Evolutionary conservation across 2,329 filamentous ascomycete genomes (phyloP), one percentile per base, ranked within the genome.

Genomic region (Intubia oerlemansii): DNA sequence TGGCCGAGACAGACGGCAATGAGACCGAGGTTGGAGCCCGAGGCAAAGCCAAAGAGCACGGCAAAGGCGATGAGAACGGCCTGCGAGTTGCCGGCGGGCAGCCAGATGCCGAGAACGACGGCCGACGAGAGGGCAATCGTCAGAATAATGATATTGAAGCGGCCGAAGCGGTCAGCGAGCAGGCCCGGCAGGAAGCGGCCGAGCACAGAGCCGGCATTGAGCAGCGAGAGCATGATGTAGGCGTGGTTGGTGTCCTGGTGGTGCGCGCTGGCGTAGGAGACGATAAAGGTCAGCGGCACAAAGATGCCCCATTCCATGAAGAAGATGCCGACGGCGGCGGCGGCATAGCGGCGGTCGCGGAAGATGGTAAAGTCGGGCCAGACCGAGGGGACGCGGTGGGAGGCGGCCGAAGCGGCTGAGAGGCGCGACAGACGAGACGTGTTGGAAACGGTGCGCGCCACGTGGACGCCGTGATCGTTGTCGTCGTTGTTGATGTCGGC

Each of bases 1-100:
- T 88, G 79, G 2, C 78, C 77, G 1, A 90, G 61, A 38, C 79
- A 88, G 0, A 90, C 79, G 0, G 81, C 80, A 0, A 76, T 74
- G 16, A 91, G 47, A 0, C 67, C 71, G 35, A 91, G 72, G 39
- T 84, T 84, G 37, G 68, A 74, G 5, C 81, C 81, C 30, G 70
- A 78, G 2, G 69, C 72, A 39, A 90, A 80, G 2, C 81, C 81
- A 46, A 90, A 85, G 2, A 79, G 42, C 2, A 80, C 51, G 0
- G 65, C 59, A 40, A 80, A 90, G 2, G 66, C 58, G 30, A 82
- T 59, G 2, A 79, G 54, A 27, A 79, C 44, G 0, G 60, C 45
- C n/a, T 57, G 45, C 2, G 53, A 63, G 20, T 53, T 47, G 1
- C 59, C 56, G 0, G 59, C 55, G 0, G 62, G 78, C 13, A 90